Base-by-base conservation (phyloP, 2,329 filamentous ascomycete species). In the Penicillium hordei region DNA sequence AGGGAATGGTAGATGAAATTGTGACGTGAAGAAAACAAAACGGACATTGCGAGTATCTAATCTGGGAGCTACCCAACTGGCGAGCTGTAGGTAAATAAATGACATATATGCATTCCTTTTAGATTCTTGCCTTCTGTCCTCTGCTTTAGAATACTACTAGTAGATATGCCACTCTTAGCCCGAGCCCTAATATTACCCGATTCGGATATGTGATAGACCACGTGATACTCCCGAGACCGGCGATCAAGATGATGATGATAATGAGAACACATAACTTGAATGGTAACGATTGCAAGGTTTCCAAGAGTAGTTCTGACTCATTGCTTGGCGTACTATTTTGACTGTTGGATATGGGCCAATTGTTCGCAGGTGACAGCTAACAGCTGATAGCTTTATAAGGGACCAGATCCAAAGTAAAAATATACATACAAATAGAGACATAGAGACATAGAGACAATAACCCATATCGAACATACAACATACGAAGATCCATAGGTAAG, bases 221-320 rank as follows among this genome's bases (percentile, higher is more conserved):
- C 48, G 34, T 50, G 48, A 50, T 40, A 40, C 1, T 1, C 25
- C 36, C 48, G 48, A 50, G 48, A 50, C 34, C 48, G 48, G 48
- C 36, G 17, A 49, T 38, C 21, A 17, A 31, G 25, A 40, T n/a
- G n/a, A 19, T 15, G 17, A 40, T 40, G 34, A 21, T 39, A 40
- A 50, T 40, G 36, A 29, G 23, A 40, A 23, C 39, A 50, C 36
- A 50, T 31, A 40, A 1, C 5, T 19, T 23, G 27, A 25, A 33
- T 6, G 10, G 8, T 19, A 40, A 31, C 25, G 31, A 29, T 21
- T 31, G 13, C n/a, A 40, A 36, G 19, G 36, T 21, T 33, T 52
- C 6, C 9, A 19, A 15, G 6, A 43, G 6, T 34, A 13, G 19
- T 31, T 19, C 13, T 50, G 34, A 50, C 12, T 50, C 34, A 50